These are phyloP conservation scores for Macadamia tetraphylla DNA, from an alignment of 164 flowering plant species.

Conservation along the genomic window DNA sequence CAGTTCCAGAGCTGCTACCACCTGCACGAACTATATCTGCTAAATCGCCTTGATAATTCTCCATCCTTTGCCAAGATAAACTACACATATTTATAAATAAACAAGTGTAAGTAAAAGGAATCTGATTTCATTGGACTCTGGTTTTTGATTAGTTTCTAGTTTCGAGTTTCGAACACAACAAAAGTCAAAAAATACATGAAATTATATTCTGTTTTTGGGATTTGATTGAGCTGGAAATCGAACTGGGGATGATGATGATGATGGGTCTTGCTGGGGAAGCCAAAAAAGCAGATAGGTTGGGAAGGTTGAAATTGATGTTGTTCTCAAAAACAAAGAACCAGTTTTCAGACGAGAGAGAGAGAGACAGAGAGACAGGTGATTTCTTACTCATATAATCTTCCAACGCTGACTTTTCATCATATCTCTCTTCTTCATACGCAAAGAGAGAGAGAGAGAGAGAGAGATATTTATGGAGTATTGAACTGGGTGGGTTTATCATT, in stretches of 20 bases:
- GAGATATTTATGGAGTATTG: constrained; percentile 9
- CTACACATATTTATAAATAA: constrained; percentile 29
- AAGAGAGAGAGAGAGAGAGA: constrained; percentile 19
- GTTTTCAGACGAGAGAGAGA: too few species aligned
- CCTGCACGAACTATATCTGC: constrained; percentile 67
- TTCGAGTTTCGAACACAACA: constrained; percentile 9
- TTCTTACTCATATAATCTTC: too few species aligned
- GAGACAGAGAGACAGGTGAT: too few species aligned
- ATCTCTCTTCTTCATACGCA: too few species aligned
- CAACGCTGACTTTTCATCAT: too few species aligned
- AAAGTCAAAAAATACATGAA: constrained; percentile 15
- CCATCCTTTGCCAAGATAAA: constrained; percentile 36
- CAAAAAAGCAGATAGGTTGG: constrained; percentile 1
- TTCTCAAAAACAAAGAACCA: constrained; percentile 6
- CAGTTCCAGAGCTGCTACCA: constrained; percentile 14
- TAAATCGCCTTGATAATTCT: constrained; percentile 69
- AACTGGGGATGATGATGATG: not conserved
- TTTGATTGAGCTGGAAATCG: constrained; percentile 5
- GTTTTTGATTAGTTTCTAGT: not conserved
- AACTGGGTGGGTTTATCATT: constrained; percentile 18
- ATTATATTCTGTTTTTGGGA: constrained; percentile 1
- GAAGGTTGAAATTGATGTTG: constrained; percentile 11
- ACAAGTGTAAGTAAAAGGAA: not conserved
- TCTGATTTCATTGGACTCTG: not conserved
- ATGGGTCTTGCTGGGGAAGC: constrained; percentile 11